Evolutionary conservation across 2,329 filamentous ascomycete genomes (phyloP), one percentile per base, ranked within the genome.

Genomic region (Arachnomyces sp.): DNA sequence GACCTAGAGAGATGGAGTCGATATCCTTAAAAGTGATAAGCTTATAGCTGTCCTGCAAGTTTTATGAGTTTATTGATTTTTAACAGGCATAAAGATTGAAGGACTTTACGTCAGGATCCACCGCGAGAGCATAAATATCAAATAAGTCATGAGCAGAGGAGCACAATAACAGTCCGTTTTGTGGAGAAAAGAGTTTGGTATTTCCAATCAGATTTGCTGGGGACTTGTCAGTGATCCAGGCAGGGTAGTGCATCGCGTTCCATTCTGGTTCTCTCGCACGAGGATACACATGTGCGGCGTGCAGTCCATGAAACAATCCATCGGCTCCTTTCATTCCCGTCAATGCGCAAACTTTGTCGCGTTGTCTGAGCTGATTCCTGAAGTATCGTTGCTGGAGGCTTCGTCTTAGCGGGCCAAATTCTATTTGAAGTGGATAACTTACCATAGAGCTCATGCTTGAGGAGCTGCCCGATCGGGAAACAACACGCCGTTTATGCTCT

Each of bases 261-360:
- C 52, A 57, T 13, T 48, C 30, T 3, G 28, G 7, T 42, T 57
- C 50, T 28, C 51, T 47, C 5, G 46, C 50, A 3, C 50, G 17
- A 3, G 51, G 54, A 43, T 57, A 57, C 2, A 58, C 52, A 35
- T 56, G 51, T 1, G 49, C 49, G 12, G 49, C 53, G 38, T 60
- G 42, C 9, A 40, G 38, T 7, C 17, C 34, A 29, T 4, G 11
- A 30, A 35, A 40, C 7, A 7, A 5, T 8, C 31, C 38, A 29
- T 11, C 13, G 7, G 6, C 38, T 9, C 31, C 56, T 54, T 11
- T 49, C 43, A 3, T 2, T 11, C 48, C 52, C 53, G 5, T 55
- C 14, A 52, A 44, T 33, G 30, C 28, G 15, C 31, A 40, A 14
- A 11, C 12, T 3, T 14, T 12, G 18, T 40, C 38, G 3, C 38